Conservation (phyloP, 345 rosid species). For the Mangifera indica region DNA sequence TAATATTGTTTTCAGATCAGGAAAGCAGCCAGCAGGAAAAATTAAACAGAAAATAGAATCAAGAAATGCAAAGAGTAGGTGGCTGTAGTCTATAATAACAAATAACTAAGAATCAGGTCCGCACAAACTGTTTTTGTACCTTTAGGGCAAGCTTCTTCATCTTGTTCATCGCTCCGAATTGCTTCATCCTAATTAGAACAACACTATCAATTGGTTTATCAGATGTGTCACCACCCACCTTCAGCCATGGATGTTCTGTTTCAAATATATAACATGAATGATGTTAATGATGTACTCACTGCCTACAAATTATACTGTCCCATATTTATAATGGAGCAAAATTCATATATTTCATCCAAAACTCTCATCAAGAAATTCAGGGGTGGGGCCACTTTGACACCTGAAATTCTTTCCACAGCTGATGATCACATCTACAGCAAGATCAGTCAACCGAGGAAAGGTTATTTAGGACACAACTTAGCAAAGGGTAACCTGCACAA, state of each 20-base stretch:
- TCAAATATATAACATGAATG: slow-evolving; percentile 10
- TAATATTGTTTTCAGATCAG: slow-evolving; percentile 11
- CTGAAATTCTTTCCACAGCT: slow-evolving; percentile 1
- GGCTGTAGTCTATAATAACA: background rate
- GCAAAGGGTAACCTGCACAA: slow-evolving; percentile 1
- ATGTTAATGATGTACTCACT: slow-evolving; percentile 7
- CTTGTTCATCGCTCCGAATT: slow-evolving; percentile 88
- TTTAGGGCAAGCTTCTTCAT: slow-evolving; percentile 84
- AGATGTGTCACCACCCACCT: slow-evolving; percentile 50
- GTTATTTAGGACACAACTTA: background rate
- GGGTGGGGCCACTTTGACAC: background rate
- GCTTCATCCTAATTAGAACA: slow-evolving; percentile 80
- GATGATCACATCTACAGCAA: background rate
- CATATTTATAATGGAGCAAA: background rate
- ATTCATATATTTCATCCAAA: background rate
- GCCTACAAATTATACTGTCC: background rate
- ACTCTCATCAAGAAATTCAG: background rate
- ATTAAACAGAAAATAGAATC: background rate
- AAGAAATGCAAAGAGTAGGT: background rate
- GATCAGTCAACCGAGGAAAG: background rate
- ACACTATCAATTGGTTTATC: slow-evolving; percentile 80
- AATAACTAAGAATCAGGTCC: too few species aligned
- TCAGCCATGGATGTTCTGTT: slow-evolving; percentile 88
- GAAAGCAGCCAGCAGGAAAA: background rate
- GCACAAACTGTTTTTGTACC: too few species aligned